These are phyloP conservation scores for Hypoxylon sp. DNA, from an alignment of 2,329 filamentous ascomycete genomes.

Conservation along the genomic window DNA sequence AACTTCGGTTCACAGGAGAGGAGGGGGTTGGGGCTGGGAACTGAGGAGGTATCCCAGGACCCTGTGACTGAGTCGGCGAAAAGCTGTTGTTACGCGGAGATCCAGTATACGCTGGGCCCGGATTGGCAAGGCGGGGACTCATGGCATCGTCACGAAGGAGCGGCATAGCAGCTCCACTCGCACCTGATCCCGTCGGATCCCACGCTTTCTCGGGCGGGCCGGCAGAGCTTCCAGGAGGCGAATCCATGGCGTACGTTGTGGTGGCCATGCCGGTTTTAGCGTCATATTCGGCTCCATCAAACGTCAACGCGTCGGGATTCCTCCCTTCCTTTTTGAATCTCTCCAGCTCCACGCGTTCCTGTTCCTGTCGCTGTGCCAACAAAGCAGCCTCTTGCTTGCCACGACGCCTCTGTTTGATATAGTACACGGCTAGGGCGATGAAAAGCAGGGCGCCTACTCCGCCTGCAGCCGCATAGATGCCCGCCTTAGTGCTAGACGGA, in stretches of 20 bases:
- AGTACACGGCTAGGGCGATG: conserved; percentile 62
- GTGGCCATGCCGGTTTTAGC: conserved; percentile 50
- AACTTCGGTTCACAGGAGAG: conserved; percentile 48
- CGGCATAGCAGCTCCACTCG: conserved; percentile 41
- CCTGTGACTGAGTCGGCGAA: conserved; percentile 41
- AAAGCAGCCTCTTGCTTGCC: conserved; percentile 65
- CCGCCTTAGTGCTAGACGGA: conserved; percentile 63
- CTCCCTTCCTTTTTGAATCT: conserved; percentile 62
- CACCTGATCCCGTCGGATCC: conserved; percentile 43
- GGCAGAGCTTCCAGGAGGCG: conserved; percentile 44
- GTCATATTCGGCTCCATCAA: conserved; percentile 56
- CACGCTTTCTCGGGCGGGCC: conserved; percentile 50
- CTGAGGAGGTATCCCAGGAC: conserved; percentile 42
- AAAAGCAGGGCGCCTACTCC: conserved; percentile 55
- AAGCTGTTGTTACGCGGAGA: conserved; percentile 42
- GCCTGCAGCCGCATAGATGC: conserved; percentile 64
- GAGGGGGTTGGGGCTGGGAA: conserved; percentile 33
- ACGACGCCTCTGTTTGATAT: conserved; percentile 65
- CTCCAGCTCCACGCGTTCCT: conserved; percentile 65
- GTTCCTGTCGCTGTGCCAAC: conserved; percentile 59
- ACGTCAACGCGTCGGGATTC: conserved; percentile 61
- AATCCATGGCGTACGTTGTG: conserved; percentile 52
- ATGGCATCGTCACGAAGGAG: conserved; percentile 46
- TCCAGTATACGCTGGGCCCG: not conserved
- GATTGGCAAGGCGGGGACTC: conserved; percentile 29